These are phyloP conservation scores for Epithele typhae DNA, from an alignment of 768 basidiomycete genomes.

Conservation along the genomic window DNA sequence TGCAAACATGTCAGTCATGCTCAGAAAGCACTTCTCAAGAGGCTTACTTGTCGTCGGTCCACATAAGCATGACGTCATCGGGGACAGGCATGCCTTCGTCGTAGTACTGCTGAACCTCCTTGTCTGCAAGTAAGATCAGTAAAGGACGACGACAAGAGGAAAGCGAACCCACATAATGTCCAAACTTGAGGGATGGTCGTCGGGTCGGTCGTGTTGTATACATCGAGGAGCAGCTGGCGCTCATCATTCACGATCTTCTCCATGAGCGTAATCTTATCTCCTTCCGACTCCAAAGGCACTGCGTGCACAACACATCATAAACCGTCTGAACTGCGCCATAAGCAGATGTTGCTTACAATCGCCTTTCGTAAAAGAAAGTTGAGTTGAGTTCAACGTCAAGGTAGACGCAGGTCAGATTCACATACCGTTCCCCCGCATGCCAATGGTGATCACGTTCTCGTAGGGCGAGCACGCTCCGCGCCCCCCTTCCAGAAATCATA, in stretches of 20 bases:
- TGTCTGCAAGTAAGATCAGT: slow-evolving; percentile 26
- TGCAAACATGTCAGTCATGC: slow-evolving; percentile 18
- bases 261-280: slow-evolving; percentile 45
- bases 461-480: slow-evolving; percentile 52
- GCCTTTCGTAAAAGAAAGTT: not conserved
- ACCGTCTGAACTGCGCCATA: not conserved
- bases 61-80: slow-evolving; percentile 60
- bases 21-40: not conserved
- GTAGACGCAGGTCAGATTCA: not conserved
- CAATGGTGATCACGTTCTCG: slow-evolving; percentile 65
- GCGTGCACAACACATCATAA: not conserved
- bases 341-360: not conserved
- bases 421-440: slow-evolving; percentile 53
- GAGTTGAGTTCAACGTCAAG: not conserved
- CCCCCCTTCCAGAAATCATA: slow-evolving; percentile 61
- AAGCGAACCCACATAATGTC: slow-evolving; percentile 43
- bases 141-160: not conserved
- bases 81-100: slow-evolving; percentile 57
- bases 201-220: slow-evolving; percentile 44
- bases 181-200: slow-evolving; percentile 61
- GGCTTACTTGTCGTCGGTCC: slow-evolving; percentile 67
- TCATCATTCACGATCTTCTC: slow-evolving; percentile 58
- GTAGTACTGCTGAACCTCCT: slow-evolving; percentile 66
- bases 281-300: slow-evolving; percentile 38
- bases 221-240: slow-evolving; percentile 50